These are phyloP conservation scores for Aspergillus avenaceus DNA, from an alignment of 495 filamentous ascomycete genomes.

Conservation along the genomic window DNA sequence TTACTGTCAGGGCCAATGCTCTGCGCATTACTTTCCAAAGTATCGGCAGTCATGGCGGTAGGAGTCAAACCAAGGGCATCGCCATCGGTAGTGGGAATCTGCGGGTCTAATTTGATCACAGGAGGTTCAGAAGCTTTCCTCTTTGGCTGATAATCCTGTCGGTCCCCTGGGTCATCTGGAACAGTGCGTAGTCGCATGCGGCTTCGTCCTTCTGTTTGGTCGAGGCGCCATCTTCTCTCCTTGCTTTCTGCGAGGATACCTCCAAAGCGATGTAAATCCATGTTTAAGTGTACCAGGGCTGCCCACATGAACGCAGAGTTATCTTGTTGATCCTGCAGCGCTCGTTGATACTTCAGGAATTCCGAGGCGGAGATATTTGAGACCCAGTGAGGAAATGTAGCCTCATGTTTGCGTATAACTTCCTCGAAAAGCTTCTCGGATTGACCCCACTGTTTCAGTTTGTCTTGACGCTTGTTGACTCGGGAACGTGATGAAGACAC, in stretches of 20 bases:
- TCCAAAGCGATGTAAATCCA: constrained; percentile 69
- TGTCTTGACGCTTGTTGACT: constrained; percentile 72
- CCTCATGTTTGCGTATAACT: constrained; percentile 71
- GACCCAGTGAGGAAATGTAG: constrained; percentile 82
- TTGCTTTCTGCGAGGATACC: constrained; percentile 68
- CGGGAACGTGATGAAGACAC: constrained; percentile 66
- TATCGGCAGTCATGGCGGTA: constrained; percentile 22
- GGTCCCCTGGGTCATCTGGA: constrained; percentile 63
- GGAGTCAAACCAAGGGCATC: constrained; percentile 38
- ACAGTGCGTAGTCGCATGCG: constrained; percentile 87
- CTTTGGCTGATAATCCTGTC: constrained; percentile 83
- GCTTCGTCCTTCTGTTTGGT: constrained; percentile 92
- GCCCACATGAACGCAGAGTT: constrained; percentile 70
- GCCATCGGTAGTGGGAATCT: constrained; percentile 22
- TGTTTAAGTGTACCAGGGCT: constrained; percentile 66
- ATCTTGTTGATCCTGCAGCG: constrained; percentile 88
- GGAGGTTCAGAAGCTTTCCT: constrained; percentile 55
- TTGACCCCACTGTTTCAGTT: constrained; percentile 69
- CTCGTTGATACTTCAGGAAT: constrained; percentile 82
- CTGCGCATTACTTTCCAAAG: constrained; percentile 20
- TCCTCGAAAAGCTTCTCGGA: constrained; percentile 66
- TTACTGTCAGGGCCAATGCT: constrained; percentile 42
- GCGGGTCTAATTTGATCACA: constrained; percentile 33
- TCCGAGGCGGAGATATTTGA: constrained; percentile 91
- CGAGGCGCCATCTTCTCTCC: constrained; percentile 78